Base-by-base conservation (phyloP, 2,329 filamentous ascomycete species). In the Thermomyces lanuginosus region DNA sequence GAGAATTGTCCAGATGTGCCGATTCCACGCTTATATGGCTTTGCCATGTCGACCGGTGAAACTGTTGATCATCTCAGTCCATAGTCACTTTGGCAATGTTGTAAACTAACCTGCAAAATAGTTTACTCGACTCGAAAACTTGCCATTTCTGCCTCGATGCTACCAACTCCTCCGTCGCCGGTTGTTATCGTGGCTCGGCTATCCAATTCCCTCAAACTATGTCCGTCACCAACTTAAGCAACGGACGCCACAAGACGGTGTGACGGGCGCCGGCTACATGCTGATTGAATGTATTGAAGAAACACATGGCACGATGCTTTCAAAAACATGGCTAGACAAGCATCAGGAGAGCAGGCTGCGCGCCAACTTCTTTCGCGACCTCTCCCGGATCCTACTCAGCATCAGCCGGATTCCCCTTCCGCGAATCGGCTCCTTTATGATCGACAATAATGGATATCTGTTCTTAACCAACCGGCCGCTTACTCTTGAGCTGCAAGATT, bases 11-110 rank as follows among this genome's bases (percentile, higher is more conserved):
- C 40, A 8, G 30, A 33, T 15, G 28, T 46, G 5, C 40, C 39
- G 22, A 45, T 39, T 24, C 41, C 43, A 21, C 24, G 26, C 9
- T 28, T 47, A 9, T 38, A 40, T 25, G 40, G 44, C 2, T 48
- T 46, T 35, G 42, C 31, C 13, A 12, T 41, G 16, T 40, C 39
- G 6, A 39, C 30, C n/a, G 39, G 41, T 13, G 27, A 44, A 32
- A 38, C 27, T 25, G 36, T 42, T 34, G 24, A 28, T 24, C 12
- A n/a, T 13, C 18, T 13, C 21, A 7, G 7, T 15, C 16, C 16
- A 21, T 5, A 19, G 22, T 16, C 13, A 14, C 20, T 9, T 13
- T 26, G 12, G 18, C n/a, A 24, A 14, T n/a, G 5, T 4, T 5
- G n/a, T 12, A 6, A 17, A 1, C 16, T 24, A 13, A 12, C 18